A percentile compares a stretch with the other conserved stretches of the same genome.
Conservation (phyloP, 2,329 filamentous ascomycete genomes). For the Lomentospora prolificans region DNA sequence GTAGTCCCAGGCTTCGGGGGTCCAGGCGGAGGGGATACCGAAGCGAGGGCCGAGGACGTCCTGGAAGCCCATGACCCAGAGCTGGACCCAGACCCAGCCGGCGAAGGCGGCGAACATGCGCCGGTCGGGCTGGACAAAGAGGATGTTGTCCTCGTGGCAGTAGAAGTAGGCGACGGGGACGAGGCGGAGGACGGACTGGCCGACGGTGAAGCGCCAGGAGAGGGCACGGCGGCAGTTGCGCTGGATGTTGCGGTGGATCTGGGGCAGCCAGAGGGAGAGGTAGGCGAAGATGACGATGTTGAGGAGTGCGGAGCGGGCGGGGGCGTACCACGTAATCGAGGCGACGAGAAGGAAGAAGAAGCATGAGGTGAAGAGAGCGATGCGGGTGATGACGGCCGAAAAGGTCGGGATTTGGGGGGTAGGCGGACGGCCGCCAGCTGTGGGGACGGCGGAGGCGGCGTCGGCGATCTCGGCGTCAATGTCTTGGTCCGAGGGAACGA, state of each 20-base stretch:
- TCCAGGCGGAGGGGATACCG: constrained; percentile 61
- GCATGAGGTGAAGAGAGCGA: constrained; percentile 44
- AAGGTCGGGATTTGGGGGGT: constrained; percentile 28
- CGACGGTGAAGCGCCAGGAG: constrained; percentile 82
- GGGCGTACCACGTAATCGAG: constrained; percentile 50
- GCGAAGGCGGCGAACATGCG: constrained; percentile 49
- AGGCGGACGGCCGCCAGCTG: constrained; percentile 17
- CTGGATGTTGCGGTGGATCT: constrained; percentile 82
- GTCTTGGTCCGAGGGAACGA: constrained; percentile 55
- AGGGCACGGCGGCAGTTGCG: constrained; percentile 87
- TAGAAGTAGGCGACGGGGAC: constrained; percentile 83
- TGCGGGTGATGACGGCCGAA: constrained; percentile 45
- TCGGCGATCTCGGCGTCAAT: constrained; percentile 46
- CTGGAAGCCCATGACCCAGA: constrained; percentile 69
- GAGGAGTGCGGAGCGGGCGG: constrained; percentile 44
- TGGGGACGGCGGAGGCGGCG: constrained; percentile 26
- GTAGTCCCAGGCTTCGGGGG: constrained; percentile 82
- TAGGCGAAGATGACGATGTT: constrained; percentile 63
- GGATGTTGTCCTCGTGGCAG: constrained; percentile 64
- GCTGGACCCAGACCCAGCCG: constrained; percentile 81
- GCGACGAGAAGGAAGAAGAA: constrained; percentile 50
- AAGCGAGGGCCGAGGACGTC: constrained; percentile 83
- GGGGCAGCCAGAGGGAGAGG: constrained; percentile 84
- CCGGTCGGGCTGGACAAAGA: constrained; percentile 64
- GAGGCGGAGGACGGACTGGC: constrained; percentile 70